Evolutionary conservation across 176 grass and related monocot genomes (phyloP).

Genomic region (Aegilops longissima): DNA sequence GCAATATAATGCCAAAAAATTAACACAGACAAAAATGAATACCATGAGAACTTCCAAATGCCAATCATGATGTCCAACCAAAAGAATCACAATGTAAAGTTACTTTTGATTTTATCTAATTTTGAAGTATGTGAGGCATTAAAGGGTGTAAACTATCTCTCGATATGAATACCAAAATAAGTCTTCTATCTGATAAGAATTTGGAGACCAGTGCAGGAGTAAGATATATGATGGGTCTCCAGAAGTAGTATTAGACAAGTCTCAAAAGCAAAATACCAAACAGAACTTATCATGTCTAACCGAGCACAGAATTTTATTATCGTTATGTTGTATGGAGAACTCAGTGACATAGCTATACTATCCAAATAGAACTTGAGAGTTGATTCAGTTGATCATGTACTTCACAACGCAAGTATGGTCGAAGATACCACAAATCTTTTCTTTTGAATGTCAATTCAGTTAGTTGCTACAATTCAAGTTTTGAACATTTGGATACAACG

Average conservation of each 20-base stretch:
- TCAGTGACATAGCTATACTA: not conserved
- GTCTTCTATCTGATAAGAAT: conserved; percentile 1
- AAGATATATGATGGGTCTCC: conserved; percentile 20
- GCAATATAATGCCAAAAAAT: not conserved
- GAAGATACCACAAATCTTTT: not conserved
- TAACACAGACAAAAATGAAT: not conserved
- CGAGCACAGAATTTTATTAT: not conserved
- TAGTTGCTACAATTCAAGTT: not conserved
- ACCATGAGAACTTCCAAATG: not conserved
- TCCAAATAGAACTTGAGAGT: not conserved
- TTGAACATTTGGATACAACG: not conserved
- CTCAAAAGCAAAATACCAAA: conserved; percentile 5
- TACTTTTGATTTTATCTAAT: conserved; percentile 15
- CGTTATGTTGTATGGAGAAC: not conserved
- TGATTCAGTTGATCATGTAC: not conserved
- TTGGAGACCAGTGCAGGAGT: not conserved
- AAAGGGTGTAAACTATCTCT: not conserved
- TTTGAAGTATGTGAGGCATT: conserved; percentile 6
- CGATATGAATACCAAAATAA: conserved; percentile 19
- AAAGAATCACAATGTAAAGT: conserved; percentile 1
- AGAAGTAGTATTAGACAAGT: not conserved
- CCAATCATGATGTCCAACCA: not conserved
- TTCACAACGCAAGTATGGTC: not conserved
- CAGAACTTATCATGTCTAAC: not conserved
- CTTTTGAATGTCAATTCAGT: not conserved